Percentiles rank a stretch among this genome's conserved stretches.
Conservation (phyloP, 2,329 filamentous ascomycete genomes). For the Phialophora macrospora region DNA sequence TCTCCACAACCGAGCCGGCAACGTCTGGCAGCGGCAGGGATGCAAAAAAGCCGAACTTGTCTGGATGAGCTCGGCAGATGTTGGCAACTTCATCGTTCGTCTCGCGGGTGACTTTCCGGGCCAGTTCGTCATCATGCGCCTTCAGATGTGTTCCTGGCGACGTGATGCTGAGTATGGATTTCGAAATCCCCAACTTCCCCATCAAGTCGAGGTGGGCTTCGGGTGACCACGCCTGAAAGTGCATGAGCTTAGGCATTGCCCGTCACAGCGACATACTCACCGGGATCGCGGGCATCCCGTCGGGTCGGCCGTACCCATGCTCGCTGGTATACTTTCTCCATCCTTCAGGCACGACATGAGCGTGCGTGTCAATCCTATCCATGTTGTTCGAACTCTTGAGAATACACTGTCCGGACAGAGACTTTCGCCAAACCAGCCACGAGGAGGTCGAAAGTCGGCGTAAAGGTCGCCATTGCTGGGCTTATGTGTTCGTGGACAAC, state of each 20-base stretch:
- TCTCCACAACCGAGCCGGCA: conserved; percentile 53
- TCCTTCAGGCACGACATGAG: conserved; percentile 22
- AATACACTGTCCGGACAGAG: not conserved
- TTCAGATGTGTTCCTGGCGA: conserved; percentile 57
- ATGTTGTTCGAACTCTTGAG: not conserved
- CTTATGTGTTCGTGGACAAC: not conserved
- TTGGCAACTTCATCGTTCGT: conserved; percentile 41
- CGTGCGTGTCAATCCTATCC: conserved; percentile 28
- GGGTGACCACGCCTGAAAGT: conserved; percentile 49
- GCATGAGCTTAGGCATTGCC: not conserved
- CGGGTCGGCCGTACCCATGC: conserved; percentile 20
- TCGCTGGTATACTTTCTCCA: conserved; percentile 22
- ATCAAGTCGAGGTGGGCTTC: conserved; percentile 57
- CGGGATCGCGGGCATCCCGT: conserved; percentile 27
- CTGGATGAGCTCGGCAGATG: conserved; percentile 35
- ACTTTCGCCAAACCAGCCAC: not conserved
- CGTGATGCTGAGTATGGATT: conserved; percentile 60
- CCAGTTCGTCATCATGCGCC: conserved; percentile 43
- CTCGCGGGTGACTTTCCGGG: conserved; percentile 46
- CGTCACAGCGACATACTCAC: conserved; percentile 2
- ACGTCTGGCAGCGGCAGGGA: conserved; percentile 59
- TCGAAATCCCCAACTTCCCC: conserved; percentile 53
- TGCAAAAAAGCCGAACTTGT: conserved; percentile 58
- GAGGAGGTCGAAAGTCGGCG: not conserved
- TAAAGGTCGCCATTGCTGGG: not conserved